phyloP scores from a whole-genome alignment of 192 early-diverging fungal genomes.

The Coemansia sp. region DNA sequence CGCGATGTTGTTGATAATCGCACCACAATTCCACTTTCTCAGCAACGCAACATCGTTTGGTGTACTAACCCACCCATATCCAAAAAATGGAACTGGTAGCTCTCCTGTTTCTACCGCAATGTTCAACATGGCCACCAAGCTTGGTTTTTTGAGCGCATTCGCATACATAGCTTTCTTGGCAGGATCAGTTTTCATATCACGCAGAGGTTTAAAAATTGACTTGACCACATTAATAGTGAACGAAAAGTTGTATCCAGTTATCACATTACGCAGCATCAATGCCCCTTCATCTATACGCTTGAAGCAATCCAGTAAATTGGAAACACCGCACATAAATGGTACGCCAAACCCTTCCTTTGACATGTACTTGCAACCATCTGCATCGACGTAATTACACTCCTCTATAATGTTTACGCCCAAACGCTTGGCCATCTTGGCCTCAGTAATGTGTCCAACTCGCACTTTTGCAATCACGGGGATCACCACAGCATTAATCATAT shows the following conservation, averaged over 20 bases:
- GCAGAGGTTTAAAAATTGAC: neutral
- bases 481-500: neutral
- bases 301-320: conserved; percentile 88
- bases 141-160: neutral
- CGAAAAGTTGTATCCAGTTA: conserved; percentile 43
- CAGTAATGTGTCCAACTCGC: conserved; percentile 1
- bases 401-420: conserved; percentile 91
- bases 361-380: conserved; percentile 71
- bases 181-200: neutral
- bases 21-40: neutral
- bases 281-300: conserved; percentile 88
- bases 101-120: neutral
- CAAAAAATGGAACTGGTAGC: neutral
- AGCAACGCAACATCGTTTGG: neutral
- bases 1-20: neutral
- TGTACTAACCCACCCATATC: neutral
- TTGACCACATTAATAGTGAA: neutral
- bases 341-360: conserved; percentile 80
- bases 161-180: neutral
- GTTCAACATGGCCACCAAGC: neutral
- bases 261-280: conserved; percentile 91
- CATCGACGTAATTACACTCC: conserved; percentile 76
- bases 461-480: conserved; percentile 8
- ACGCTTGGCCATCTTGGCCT: conserved; percentile 71
- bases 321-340: conserved; percentile 86